Conservation (phyloP, 2,329 filamentous ascomycete species). For the Penicillium frequentans region DNA sequence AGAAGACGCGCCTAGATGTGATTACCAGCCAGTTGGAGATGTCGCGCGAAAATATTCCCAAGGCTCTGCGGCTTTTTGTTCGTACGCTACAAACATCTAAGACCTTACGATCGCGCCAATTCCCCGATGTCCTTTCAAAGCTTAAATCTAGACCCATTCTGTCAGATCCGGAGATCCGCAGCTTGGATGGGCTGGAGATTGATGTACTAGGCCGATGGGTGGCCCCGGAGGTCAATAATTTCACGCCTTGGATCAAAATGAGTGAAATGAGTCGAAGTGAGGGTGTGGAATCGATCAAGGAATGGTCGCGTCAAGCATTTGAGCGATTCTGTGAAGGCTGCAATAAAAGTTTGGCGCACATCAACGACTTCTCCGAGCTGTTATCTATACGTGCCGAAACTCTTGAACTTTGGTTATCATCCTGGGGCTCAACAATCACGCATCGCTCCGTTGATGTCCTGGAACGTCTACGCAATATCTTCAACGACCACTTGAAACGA, state of each 20-base stretch:
- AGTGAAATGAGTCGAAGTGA: constrained; percentile 68
- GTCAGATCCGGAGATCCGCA: constrained; percentile 65
- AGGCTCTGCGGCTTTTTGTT: constrained; percentile 71
- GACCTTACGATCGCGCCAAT: constrained; percentile 68
- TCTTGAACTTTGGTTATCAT: constrained; percentile 73
- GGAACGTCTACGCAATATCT: constrained; percentile 64
- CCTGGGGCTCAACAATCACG: constrained; percentile 59
- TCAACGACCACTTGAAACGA: constrained; percentile 67
- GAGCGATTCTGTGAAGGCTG: constrained; percentile 63
- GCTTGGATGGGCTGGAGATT: constrained; percentile 69
- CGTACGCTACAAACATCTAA: constrained; percentile 77
- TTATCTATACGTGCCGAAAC: constrained; percentile 69
- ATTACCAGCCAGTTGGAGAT: constrained; percentile 63
- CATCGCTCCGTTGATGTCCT: constrained; percentile 62
- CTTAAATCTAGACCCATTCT: constrained; percentile 72
- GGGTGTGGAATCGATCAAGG: constrained; percentile 60
- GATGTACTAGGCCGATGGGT: constrained; percentile 80
- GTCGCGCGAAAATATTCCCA: constrained; percentile 57
- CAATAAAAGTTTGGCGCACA: constrained; percentile 57
- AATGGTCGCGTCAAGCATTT: constrained; percentile 64
- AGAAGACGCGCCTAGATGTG: constrained; percentile 68
- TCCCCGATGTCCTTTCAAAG: constrained; percentile 67
- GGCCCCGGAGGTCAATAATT: constrained; percentile 76
- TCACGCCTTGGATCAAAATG: constrained; percentile 83
- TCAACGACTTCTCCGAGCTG: constrained; percentile 67